Percentiles rank a stretch among this genome's conserved stretches.
Evolutionary conservation across 345 rosid genomes (phyloP).

Genomic region (Excoecaria cochinchinensis): DNA sequence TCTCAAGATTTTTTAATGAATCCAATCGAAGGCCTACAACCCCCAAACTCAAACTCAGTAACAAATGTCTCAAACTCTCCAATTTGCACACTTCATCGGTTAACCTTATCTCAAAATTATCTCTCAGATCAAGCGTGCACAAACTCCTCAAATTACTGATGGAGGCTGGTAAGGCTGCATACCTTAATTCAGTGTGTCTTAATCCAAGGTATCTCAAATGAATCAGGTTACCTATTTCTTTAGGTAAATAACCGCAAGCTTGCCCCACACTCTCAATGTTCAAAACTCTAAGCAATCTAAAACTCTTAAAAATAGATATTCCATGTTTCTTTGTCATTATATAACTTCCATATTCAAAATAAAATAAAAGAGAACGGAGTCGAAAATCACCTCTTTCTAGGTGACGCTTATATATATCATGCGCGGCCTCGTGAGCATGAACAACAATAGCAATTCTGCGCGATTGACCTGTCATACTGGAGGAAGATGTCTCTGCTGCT

Average conservation of each 20-base stretch:
- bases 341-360: not conserved
- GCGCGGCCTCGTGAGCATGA: fast-evolving
- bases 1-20: not conserved
- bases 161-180: not conserved
- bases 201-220: not conserved
- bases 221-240: not conserved
- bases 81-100: constrained; percentile 7
- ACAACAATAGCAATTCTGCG: not conserved
- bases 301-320: not conserved
- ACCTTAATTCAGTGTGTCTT: not conserved
- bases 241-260: not conserved
- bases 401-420: too few relatives aligned
- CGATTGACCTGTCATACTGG: not conserved
- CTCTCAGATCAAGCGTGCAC: not conserved
- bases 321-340: not conserved
- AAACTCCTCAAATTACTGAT: not conserved
- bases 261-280: not conserved
- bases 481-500: too few relatives aligned
- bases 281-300: constrained; percentile 4
- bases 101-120: fast-evolving
- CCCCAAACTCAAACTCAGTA: not conserved
- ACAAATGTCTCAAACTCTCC: constrained; percentile 1
- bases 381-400: not conserved
- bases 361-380: constrained; percentile 3
- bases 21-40: not conserved